A percentile compares a stretch with the other conserved stretches of the same genome.
These are phyloP conservation scores for Silene coronaria DNA, from an alignment of 179 eudicot genomes.

Conservation along the genomic window DNA sequence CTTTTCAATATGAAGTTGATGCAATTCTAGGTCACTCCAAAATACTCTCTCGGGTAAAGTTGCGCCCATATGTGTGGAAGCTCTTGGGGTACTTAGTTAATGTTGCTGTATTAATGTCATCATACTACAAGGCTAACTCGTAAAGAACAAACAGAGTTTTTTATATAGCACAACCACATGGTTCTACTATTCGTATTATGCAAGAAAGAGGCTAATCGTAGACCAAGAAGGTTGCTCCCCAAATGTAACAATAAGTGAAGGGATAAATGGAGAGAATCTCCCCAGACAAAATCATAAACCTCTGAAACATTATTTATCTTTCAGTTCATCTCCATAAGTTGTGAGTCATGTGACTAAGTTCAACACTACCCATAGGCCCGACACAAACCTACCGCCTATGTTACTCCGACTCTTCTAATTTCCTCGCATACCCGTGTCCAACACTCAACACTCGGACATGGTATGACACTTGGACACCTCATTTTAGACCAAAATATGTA, in stretches of 20 bases:
- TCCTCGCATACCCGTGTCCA: no score
- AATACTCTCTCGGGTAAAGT: no score
- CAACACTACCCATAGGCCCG: not conserved
- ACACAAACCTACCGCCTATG: constrained; percentile 1
- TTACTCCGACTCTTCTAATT: no score
- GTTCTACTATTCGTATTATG: not conserved
- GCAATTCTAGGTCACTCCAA: not conserved
- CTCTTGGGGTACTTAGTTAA: no score
- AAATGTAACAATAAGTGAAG: not conserved
- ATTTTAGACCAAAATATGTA: no score
- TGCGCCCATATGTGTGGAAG: no score
- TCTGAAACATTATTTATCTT: not conserved
- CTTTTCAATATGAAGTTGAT: not conserved
- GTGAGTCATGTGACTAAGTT: not conserved
- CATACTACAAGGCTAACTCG: no score
- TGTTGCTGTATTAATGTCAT: no score
- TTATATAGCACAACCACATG: not conserved
- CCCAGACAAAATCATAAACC: not conserved
- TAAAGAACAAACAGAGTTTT: no score
- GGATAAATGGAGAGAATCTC: not conserved
- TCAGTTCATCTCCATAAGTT: not conserved
- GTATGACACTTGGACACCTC: no score
- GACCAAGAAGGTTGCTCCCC: not conserved
- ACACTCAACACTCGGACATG: no score
- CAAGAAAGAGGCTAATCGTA: not conserved